Evolutionary conservation across 768 basidiomycete species (phyloP).

Genomic region (Leccinum variicolor): DNA sequence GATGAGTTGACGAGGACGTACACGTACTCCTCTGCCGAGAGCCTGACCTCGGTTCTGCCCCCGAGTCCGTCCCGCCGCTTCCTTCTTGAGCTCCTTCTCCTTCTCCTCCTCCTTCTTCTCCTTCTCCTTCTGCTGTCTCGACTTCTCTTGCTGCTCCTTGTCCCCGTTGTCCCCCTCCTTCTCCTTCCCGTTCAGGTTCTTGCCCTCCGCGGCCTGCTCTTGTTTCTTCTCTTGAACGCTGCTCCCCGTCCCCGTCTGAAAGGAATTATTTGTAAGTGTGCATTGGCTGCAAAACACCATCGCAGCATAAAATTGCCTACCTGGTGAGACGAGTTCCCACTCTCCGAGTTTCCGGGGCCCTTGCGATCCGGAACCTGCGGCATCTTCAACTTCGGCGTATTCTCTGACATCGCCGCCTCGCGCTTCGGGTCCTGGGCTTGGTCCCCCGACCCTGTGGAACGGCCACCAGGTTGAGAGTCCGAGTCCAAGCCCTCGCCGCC

Average conservation of each 20-base stretch:
- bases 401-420: neutral
- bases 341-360: accelerated
- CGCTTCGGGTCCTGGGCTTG: conserved; percentile 14
- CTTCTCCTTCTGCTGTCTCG: neutral
- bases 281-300: neutral
- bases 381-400: neutral
- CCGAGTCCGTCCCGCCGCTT: neutral
- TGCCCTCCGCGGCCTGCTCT: neutral
- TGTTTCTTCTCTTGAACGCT: neutral
- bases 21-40: too few species aligned
- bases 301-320: conserved; percentile 1
- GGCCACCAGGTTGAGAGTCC: conserved; percentile 8
- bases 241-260: neutral
- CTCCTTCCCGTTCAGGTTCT: neutral
- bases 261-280: neutral
- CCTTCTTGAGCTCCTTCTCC: neutral
- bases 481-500: conserved; percentile 23
- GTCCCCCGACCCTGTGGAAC: conserved; percentile 14
- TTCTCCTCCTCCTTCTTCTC: neutral
- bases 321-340: neutral
- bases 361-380: conserved; percentile 14
- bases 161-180: neutral
- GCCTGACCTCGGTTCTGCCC: too few species aligned
- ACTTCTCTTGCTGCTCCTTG: neutral
- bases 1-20: conserved; percentile 1